Evolutionary conservation across 345 rosid species (phyloP), one percentile per base, ranked within the genome.

Genomic region (Microthlaspi erraticum): DNA sequence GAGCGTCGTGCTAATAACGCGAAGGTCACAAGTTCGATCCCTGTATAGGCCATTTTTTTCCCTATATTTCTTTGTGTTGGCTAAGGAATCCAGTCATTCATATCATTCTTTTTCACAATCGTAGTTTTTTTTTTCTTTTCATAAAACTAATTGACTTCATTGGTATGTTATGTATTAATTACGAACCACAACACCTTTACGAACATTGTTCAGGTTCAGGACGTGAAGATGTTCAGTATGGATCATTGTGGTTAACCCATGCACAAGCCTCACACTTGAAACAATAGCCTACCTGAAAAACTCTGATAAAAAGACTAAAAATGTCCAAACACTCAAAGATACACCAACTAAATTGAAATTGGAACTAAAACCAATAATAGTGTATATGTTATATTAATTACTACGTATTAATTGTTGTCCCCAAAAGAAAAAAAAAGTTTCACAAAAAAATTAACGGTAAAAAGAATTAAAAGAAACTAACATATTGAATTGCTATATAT

Each of bases 1-100:
- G 86, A 88, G 91, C 88, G 91, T 88, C 83, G 88, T 88, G 93
- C 90, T 87, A 87, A 86, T 87, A 84, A 91, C 92, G 92, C 93
- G 87, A 87, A 86, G 90, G 96, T 87, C 85, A 84, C 81, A 80
- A 79, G 89, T 84, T 84, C 86, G 82, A 88, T 37, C 80, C 85
- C 83, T 84, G 91, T 81, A 88, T 88, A 79, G 89, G 87, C 89
- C 89, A 88, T n/a, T n/a, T n/a, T n/a, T n/a, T n/a, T n/a, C n/a
- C n/a, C n/a, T n/a, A n/a, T n/a, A n/a, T n/a, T n/a, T n/a, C 23
- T 20, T 20, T 20, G 23, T 20, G 23, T 20, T 20, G 23, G 23
- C 2, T 16, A 14, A 32, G 60, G 60, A 32, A 54, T 32, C 41
- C 16, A 38, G 8, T 54, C 23, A 4, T 33, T 54, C 33, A 1